Evolutionary conservation across 2,329 filamentous ascomycete species (phyloP).

Genomic region (Fusarium pilosicola): DNA sequence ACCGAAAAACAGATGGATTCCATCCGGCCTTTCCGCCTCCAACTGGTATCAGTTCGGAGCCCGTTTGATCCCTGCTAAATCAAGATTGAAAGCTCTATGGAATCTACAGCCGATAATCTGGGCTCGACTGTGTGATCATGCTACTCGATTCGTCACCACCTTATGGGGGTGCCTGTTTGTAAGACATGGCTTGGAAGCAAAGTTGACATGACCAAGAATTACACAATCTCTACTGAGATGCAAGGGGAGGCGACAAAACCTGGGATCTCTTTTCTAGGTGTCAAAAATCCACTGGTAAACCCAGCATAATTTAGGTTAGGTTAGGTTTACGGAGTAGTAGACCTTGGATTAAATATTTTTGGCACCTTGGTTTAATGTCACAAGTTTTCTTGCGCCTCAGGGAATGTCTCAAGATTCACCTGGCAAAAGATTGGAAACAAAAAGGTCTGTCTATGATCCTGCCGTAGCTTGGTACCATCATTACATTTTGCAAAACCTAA

Average conservation of each 20-base stretch:
- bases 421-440: constrained; percentile 5
- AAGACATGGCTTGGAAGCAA: not conserved
- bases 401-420: not conserved
- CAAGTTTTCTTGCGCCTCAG: not conserved
- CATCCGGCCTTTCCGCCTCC: not conserved
- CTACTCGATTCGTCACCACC: not conserved
- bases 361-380: not conserved
- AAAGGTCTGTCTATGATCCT: constrained; percentile 29
- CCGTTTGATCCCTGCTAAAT: not conserved
- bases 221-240: not conserved
- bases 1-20: not conserved
- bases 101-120: not conserved
- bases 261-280: not conserved
- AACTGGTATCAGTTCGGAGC: not conserved
- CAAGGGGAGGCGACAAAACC: not conserved
- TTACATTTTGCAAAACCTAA: constrained; percentile 46
- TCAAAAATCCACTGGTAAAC: not conserved
- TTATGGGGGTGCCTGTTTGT: not conserved
- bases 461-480: constrained; percentile 36
- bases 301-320: not conserved
- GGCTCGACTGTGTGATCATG: not conserved
- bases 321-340: not conserved
- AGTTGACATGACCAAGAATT: not conserved
- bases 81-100: not conserved
- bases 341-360: not conserved